These are phyloP conservation scores for Diacronema lutheri DNA, from an alignment of 78 protist genomes.

Conservation along the genomic window DNA sequence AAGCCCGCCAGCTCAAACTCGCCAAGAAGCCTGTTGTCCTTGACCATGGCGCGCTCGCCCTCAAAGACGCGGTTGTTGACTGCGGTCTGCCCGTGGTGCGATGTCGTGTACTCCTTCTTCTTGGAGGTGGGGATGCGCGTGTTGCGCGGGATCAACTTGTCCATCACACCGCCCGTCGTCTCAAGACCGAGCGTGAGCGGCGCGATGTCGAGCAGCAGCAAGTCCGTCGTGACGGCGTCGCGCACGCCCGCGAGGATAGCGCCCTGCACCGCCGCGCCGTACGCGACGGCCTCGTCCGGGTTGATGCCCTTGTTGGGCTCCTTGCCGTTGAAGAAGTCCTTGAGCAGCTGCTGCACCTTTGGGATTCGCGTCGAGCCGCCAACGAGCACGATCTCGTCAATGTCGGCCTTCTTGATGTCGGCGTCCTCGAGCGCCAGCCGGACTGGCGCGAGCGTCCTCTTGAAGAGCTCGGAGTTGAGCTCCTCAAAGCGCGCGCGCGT, in stretches of 20 bases:
- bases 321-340: slow-evolving; percentile 90
- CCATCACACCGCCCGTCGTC: slow-evolving; percentile 69
- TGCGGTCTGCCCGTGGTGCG: neutral
- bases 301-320: slow-evolving; percentile 91
- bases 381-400: slow-evolving; percentile 24
- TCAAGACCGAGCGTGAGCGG: slow-evolving; percentile 64
- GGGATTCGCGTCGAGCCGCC: slow-evolving; percentile 73
- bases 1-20: neutral
- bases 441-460: slow-evolving; percentile 53
- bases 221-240: neutral
- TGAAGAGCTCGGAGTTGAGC: slow-evolving; percentile 76
- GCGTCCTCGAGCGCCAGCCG: slow-evolving; percentile 25
- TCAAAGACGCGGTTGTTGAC: slow-evolving; percentile 17
- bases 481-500: slow-evolving; percentile 92
- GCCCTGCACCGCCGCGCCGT: slow-evolving; percentile 96
- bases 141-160: slow-evolving; percentile 36
- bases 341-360: slow-evolving; percentile 82
- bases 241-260: neutral
- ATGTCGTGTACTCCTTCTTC: neutral
- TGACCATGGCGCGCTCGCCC: slow-evolving; percentile 2
- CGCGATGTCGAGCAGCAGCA: slow-evolving; percentile 48
- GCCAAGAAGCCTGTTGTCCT: slow-evolving; percentile 14
- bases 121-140: slow-evolving; percentile 47
- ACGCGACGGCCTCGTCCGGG: slow-evolving; percentile 98
- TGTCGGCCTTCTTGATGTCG: neutral